Evolutionary conservation across 805 yeast genomes (phyloP), one percentile per base, ranked within the genome.

Genomic region (Candida sakaeoensis): DNA sequence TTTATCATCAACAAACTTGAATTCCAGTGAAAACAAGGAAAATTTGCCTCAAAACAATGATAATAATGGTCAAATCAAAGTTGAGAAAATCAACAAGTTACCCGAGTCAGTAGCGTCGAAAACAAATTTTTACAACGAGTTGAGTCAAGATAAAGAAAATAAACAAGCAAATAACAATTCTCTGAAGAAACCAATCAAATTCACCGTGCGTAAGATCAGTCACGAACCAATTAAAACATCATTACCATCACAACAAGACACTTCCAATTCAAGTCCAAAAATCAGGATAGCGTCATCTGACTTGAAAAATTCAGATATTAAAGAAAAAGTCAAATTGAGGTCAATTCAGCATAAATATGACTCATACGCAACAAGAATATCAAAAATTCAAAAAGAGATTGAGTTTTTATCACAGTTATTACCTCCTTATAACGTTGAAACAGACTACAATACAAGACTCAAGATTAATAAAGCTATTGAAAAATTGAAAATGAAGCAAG

Each of bases 401-500:
- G 51, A 48, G 12, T 68, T 67, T 42, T 60, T 68, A 43, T 46
- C 56, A 15, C 61, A 59, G 30, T 55, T 68, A 26, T 62, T 68
- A 29, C 74, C 74, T 2, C 74, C 74, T 1, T 63, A 57, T 46
- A 67, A 66, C 40, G 71, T 67, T 18, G 73, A 68, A 42, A 51
- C 68, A 12, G 73, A 68, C 45, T 68, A 68, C 37, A 58, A 59
- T 14, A 67, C 73, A 8, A 51, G 73, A 36, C 52, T 51, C 23
- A 68, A 68, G 50, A 67, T 68, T 32, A 58, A 55, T 16, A 58
- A 56, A 34, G 72, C 72, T 14, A 64, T 68, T 21, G 68, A 63
- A 24, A 67, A 65, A 47, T 55, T 68, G 44, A 47, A 51, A 15
- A 57, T 53, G 58, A 67, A 63, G 46, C 61, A 58, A 40, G 74